phyloP scores from a whole-genome alignment of 202 grass and related monocot species.

The Digitaria exilis region DNA sequence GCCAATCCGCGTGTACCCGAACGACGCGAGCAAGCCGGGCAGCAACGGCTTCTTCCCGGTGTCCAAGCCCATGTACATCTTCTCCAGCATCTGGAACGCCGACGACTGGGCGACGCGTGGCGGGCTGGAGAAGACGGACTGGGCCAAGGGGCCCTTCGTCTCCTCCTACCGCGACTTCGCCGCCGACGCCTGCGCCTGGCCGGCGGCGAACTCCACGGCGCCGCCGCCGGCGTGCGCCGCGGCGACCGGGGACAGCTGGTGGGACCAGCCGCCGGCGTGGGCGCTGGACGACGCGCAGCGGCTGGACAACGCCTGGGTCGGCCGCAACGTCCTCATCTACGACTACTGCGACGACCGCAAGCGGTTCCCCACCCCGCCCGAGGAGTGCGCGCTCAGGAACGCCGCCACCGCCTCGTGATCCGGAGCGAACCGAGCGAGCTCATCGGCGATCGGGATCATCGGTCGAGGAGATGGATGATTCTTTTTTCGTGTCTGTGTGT shows the following conservation, averaged over 20 bases:
- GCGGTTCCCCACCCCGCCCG: slow-evolving; percentile 59
- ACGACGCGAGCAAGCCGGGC: slow-evolving; percentile 61
- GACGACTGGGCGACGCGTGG: slow-evolving; percentile 97
- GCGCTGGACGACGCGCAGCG: slow-evolving; percentile 62
- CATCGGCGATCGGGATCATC: not conserved
- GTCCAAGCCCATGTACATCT: slow-evolving; percentile 89
- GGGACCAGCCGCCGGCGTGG: slow-evolving; percentile 92
- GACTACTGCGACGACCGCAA: slow-evolving; percentile 90
- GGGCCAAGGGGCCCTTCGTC: slow-evolving; percentile 75
- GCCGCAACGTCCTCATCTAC: slow-evolving; percentile 78
- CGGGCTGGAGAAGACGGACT: slow-evolving; percentile 94
- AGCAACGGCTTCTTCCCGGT: slow-evolving; percentile 73
- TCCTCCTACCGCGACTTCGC: slow-evolving; percentile 94
- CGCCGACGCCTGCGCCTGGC: slow-evolving; percentile 81
- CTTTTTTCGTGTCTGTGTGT: not conserved
- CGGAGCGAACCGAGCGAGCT: not conserved
- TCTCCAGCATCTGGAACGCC: slow-evolving; percentile 99
- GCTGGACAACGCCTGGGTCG: slow-evolving; percentile 69
- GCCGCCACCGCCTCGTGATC: slow-evolving; percentile 10
- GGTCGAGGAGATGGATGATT: not conserved
- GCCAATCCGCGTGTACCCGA: slow-evolving; percentile 78
- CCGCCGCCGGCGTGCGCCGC: slow-evolving; percentile 59
- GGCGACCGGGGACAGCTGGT: slow-evolving; percentile 61
- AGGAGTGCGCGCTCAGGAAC: slow-evolving; percentile 64
- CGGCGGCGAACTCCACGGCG: not conserved